A percentile compares a stretch with the other conserved stretches of the same genome.
phyloP scores from a whole-genome alignment of 768 basidiomycete species.

The Rhodotorula toruloides region DNA sequence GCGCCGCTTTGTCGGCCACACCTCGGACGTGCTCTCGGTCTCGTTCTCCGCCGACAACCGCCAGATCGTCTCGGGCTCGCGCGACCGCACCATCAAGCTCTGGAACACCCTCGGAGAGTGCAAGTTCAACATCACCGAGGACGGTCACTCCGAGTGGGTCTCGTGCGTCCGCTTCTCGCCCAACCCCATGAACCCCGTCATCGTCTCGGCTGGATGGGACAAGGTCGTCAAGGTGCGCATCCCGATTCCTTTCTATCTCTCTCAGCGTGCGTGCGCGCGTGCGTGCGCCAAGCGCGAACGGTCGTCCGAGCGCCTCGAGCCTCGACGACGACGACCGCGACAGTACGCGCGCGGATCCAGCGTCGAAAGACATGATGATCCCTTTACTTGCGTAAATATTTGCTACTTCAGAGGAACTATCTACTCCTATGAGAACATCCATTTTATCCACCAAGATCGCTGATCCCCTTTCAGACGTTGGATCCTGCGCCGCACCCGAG shows the following conservation, averaged over 20 bases:
- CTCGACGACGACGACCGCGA: conserved; percentile 5
- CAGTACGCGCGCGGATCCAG: too few relatives aligned
- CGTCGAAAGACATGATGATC: conserved; percentile 48
- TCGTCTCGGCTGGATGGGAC: conserved; percentile 99
- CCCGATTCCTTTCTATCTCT: conserved; percentile 2
- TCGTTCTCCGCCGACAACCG: conserved; percentile 99
- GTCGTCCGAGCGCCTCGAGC: not conserved
- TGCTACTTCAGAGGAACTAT: conserved; percentile 72
- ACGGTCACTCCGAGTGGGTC: conserved; percentile 98
- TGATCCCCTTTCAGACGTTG: conserved; percentile 49
- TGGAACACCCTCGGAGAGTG: conserved; percentile 99
- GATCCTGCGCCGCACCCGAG: too few relatives aligned
- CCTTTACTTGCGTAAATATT: conserved; percentile 57
- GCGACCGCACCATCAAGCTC: conserved; percentile 95
- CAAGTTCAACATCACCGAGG: conserved; percentile 99
- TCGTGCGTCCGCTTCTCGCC: conserved; percentile 99
- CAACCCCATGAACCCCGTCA: conserved; percentile 93
- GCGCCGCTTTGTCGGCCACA: conserved; percentile 96
- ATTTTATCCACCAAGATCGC: conserved; percentile 72
- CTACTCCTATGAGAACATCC: conserved; percentile 63
- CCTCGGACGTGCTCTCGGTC: conserved; percentile 94
- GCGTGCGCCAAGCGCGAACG: not conserved
- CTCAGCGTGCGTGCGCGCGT: conserved; percentile 2
- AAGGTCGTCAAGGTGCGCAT: conserved; percentile 93
- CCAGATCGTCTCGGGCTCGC: conserved; percentile 97